These are phyloP conservation scores for Candida taoyuanica DNA, from an alignment of 805 yeast genomes.

Conservation along the genomic window DNA sequence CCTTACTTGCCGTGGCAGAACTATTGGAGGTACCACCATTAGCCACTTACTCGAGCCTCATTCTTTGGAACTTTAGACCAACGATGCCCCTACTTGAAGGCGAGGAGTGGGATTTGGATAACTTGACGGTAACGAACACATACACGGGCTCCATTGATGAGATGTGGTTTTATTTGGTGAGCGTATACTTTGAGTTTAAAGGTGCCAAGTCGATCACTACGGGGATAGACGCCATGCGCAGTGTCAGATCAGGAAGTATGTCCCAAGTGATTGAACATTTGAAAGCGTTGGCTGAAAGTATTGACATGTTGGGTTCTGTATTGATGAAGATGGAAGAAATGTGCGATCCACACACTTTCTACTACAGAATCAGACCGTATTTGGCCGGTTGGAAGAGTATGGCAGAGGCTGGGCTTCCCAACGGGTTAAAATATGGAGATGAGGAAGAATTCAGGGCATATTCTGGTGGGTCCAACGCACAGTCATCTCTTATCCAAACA, in stretches of 20 bases:
- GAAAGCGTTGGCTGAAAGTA: constrained; percentile 65
- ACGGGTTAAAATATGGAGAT: constrained; percentile 76
- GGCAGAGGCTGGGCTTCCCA: constrained; percentile 76
- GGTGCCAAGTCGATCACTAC: constrained; percentile 68
- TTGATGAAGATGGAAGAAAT: constrained; percentile 83
- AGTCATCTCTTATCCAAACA: constrained; percentile 83
- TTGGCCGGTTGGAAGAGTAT: constrained; percentile 94
- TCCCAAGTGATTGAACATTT: constrained; percentile 40
- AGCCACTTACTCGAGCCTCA: constrained; percentile 81
- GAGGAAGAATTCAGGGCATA: constrained; percentile 50
- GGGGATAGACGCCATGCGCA: constrained; percentile 64
- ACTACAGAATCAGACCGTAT: constrained; percentile 80
- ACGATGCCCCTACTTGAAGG: constrained; percentile 40
- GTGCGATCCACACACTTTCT: constrained; percentile 93
- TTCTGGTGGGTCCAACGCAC: constrained; percentile 94
- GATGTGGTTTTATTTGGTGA: constrained; percentile 87
- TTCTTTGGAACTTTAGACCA: constrained; percentile 82
- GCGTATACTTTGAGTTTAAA: constrained; percentile 77
- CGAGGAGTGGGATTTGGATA: constrained; percentile 47
- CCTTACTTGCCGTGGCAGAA: constrained; percentile 57
- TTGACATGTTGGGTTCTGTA: constrained; percentile 68
- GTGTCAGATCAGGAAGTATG: constrained; percentile 45
- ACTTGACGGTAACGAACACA: constrained; percentile 73
- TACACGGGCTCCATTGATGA: constrained; percentile 91
- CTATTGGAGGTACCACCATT: constrained; percentile 74